Conservation (phyloP, 2,329 filamentous ascomycete genomes). For the Calonectria naviculata region DNA sequence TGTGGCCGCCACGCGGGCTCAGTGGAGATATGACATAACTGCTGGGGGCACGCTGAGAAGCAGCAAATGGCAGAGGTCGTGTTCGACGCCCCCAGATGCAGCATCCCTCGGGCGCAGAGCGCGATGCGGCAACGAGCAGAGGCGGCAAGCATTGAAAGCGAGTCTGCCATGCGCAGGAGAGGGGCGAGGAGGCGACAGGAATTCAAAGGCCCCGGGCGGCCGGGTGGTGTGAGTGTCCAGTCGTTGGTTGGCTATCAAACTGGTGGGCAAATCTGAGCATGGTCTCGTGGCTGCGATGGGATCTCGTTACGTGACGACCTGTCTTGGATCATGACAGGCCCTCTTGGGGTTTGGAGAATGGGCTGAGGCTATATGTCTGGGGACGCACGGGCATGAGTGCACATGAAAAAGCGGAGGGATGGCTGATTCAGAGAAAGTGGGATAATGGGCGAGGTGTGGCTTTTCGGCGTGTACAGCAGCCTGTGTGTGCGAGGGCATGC, state of each 20-base stretch:
- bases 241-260: slow-evolving; percentile 22
- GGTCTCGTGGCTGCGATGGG: slow-evolving; percentile 38
- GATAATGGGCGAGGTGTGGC: slow-evolving; percentile 14
- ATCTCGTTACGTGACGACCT: slow-evolving; percentile 37
- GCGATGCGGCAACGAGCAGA: slow-evolving; percentile 29
- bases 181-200: slow-evolving; percentile 25
- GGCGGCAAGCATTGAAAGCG: background rate
- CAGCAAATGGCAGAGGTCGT: slow-evolving; percentile 30
- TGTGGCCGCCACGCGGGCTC: slow-evolving; percentile 19
- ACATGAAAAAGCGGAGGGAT: slow-evolving; percentile 33
- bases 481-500: slow-evolving; percentile 6
- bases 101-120: slow-evolving; percentile 32
- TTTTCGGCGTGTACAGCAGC: slow-evolving; percentile 17
- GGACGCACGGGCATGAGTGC: slow-evolving; percentile 22
- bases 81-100: slow-evolving; percentile 32
- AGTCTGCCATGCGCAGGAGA: background rate
- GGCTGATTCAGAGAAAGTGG: slow-evolving; percentile 27
- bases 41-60: slow-evolving; percentile 20
- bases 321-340: slow-evolving; percentile 38
- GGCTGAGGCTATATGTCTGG: slow-evolving; percentile 14
- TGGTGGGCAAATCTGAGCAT: slow-evolving; percentile 26
- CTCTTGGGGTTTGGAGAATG: slow-evolving; percentile 25
- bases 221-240: slow-evolving; percentile 22
- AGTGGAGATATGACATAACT: slow-evolving; percentile 45
- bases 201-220: slow-evolving; percentile 14